These are phyloP conservation scores for Gardenia jasminoides DNA, from an alignment of 257 asterid genomes.

Conservation along the genomic window DNA sequence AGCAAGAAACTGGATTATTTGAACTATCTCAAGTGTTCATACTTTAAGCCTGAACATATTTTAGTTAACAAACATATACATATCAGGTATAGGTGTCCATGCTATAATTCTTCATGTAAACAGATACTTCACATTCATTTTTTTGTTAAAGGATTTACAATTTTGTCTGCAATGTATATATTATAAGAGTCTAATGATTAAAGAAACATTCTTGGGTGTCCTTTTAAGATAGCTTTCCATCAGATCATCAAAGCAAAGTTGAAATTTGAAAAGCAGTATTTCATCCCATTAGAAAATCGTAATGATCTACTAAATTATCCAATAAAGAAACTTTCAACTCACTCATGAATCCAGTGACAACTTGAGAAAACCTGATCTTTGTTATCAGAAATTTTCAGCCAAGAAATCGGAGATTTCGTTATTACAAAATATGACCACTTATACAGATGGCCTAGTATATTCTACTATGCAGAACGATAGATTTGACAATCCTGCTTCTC, in stretches of 20 bases:
- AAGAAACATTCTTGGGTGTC: neutral
- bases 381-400: neutral
- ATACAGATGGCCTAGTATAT: neutral
- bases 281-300: neutral
- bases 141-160: neutral
- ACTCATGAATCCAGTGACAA: neutral
- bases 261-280: neutral
- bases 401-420: neutral
- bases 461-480: no score
- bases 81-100: neutral
- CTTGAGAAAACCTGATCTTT: neutral
- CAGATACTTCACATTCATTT: constrained; percentile 6
- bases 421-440: neutral
- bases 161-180: constrained; percentile 5
- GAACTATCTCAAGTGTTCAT: neutral
- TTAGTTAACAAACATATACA: neutral
- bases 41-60: neutral
- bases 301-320: no score
- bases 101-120: constrained; percentile 4
- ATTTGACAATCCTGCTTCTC: no score
- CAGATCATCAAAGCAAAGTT: neutral
- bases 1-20: neutral
- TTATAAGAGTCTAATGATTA: neutral
- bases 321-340: neutral
- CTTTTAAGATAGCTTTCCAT: neutral